Conservation (phyloP, 345 rosid species). For the Linum tenue region DNA sequence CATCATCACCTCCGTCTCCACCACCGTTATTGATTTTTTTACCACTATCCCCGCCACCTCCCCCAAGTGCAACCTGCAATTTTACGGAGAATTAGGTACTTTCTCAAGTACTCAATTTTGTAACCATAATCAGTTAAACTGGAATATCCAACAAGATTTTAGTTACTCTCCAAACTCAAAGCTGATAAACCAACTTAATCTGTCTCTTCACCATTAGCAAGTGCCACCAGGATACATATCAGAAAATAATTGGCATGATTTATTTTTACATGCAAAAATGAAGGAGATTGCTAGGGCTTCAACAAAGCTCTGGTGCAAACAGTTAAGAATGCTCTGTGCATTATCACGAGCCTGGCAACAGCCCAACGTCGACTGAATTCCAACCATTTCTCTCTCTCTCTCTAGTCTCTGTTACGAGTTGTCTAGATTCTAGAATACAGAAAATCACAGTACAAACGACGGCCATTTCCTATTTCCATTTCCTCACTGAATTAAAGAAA, state of each 20-base stretch:
- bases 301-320: background rate
- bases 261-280: background rate
- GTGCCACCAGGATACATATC: too few species aligned
- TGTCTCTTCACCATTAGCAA: background rate
- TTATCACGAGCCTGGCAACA: background rate
- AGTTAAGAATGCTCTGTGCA: background rate
- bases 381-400: too few species aligned
- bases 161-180: too few species aligned
- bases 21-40: slow-evolving; percentile 78
- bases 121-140: background rate
- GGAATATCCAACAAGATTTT: background rate
- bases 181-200: background rate
- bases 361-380: background rate
- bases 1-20: slow-evolving; percentile 95
- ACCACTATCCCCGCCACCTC: slow-evolving; percentile 93
- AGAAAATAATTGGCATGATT: too few species aligned
- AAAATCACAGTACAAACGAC: too few species aligned
- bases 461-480: too few species aligned
- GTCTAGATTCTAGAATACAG: too few species aligned
- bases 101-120: slow-evolving; percentile 2
- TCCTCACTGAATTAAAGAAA: too few species aligned
- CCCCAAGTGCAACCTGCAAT: slow-evolving; percentile 72
- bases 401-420: too few species aligned
- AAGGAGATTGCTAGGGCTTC: background rate
- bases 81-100: slow-evolving; percentile 17